Evolutionary conservation across 225 moss, liverwort and hornwort species (phyloP), one percentile per base, ranked within the genome.

Genomic region (Marchantia paleacea): DNA sequence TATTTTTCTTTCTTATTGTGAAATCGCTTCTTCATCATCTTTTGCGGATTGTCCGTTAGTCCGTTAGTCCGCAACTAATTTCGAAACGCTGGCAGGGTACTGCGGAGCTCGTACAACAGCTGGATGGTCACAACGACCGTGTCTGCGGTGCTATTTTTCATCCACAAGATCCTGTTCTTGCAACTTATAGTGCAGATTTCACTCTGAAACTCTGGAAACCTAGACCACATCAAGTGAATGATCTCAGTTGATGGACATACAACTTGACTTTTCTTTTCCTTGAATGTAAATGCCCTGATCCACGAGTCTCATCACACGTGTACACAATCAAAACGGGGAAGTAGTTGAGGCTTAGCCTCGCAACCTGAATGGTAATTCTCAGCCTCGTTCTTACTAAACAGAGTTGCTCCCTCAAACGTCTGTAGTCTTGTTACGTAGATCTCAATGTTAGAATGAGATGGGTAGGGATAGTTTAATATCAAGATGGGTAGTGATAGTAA

Each of bases 141-240:
- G 96, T 96, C 39, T 91, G 90, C 77, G 91, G 90, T 60, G 96
- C 94, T 64, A 81, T 91, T 60, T 96, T 94, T 75, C 94, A 96
- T 82, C 90, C 94, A 52, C 80, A 83, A 69, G 92, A 94, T 63
- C 92, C 96, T 14, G 86, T 90, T 68, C 86, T 96, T 66, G 87
- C 94, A 16, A 94, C 96, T 73, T 96, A 94, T 82, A 89, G 90
- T 69, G 94, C 94, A 16, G 94, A 96, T 81, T 85, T 86, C 49
- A 88, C 87, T n/a, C 83, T 96, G 52, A 91, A 91, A 88, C 88
- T 96, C 18, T 94, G 96, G 96, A 91, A 88, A 83, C 92, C 96
- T 19, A 83, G 85, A 54, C 72, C 85, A 30, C 83, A 83, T 62
- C 84, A 85, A 69, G 64, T 78, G 20, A 64, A 69, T 55, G 85